Base-by-base conservation (phyloP, 129 eudicot species). In the Flaveria ramosissima region DNA sequence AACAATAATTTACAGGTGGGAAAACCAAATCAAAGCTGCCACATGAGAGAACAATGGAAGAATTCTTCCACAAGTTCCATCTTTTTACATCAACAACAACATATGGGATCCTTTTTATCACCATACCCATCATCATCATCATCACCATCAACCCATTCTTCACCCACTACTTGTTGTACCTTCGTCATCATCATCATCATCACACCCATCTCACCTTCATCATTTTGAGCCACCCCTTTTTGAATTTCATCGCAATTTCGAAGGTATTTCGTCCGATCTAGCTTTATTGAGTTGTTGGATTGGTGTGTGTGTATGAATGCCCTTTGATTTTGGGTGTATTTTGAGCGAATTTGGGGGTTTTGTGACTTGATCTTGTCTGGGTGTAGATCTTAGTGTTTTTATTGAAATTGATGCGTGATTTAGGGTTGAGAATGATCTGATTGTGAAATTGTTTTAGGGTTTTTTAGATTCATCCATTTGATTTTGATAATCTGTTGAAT, bases 21-120 rank as follows among this genome's bases (percentile, higher is more conserved):
- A 86, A 84, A 84, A 75, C 83, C 73, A 87, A 82, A 87, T 72
- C 83, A 78, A 84, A 83, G 90, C 88, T 86, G 84, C 85, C 84
- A 71, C 81, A 81, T 70, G 27, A 61, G 26, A 36, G 20, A 63
- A 26, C 72, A 62, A 78, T 45, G 11, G 85, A 70, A 69, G 84
- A 81, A 78, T 82, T 81, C 83, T 84, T 84, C 91, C 74, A 80
- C 85, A 78, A 85, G 74, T 43, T 63, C 73, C 42, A 42, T 69
- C 73, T 76, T 76, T 77, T 32, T 63, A 63, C 78, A 57, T 62
- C 87, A 69, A 64, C 81, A 69, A 60, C 85, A 50, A 52, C 77
- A 76, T 48, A 1, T 2, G 13, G 30, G 13, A 57, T 20, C 62
- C 13, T 19, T 55, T 55, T 55, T 15, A n/a, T n/a, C 12, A 56